These are phyloP conservation scores for Termitomyces sp. DNA, from an alignment of 768 basidiomycete species.

Conservation along the genomic window DNA sequence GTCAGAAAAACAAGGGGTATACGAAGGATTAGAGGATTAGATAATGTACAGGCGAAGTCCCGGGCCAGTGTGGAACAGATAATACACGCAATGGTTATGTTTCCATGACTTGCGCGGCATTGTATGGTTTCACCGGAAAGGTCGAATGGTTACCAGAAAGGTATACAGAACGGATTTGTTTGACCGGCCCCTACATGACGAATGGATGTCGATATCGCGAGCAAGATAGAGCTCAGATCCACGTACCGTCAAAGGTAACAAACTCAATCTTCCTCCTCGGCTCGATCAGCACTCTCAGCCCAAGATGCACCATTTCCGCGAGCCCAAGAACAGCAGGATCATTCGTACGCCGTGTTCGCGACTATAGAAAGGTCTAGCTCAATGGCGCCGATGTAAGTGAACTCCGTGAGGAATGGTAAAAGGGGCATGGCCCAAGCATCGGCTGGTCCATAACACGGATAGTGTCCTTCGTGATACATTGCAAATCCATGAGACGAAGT, in stretches of 20 bases:
- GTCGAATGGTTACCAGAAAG: neutral
- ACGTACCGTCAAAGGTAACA: slow-evolving; percentile 2
- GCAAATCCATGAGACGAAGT: slow-evolving; percentile 11
- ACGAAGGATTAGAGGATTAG: neutral
- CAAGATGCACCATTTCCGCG: neutral
- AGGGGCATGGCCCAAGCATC: slow-evolving; percentile 1
- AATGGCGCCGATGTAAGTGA: slow-evolving; percentile 7
- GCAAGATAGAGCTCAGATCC: neutral
- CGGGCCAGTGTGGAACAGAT: neutral
- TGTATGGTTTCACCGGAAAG: neutral
- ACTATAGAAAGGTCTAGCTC: slow-evolving; percentile 4
- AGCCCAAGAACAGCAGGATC: too few relatives aligned
- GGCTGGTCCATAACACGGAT: slow-evolving; percentile 8
- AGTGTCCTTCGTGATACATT: slow-evolving; percentile 11
- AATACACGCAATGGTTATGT: neutral
- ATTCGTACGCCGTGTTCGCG: slow-evolving; percentile 7
- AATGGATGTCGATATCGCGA: neutral
- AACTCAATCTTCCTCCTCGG: slow-evolving; percentile 4
- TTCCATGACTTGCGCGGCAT: neutral
- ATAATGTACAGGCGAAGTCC: neutral
- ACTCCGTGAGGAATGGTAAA: slow-evolving; percentile 7
- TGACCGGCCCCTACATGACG: neutral
- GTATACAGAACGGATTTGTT: neutral
- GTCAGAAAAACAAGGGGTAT: too few relatives aligned
- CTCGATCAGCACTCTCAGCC: neutral